Evolutionary conservation across 139 green algal genomes (phyloP).

Genomic region (Chlorella sp.): DNA sequence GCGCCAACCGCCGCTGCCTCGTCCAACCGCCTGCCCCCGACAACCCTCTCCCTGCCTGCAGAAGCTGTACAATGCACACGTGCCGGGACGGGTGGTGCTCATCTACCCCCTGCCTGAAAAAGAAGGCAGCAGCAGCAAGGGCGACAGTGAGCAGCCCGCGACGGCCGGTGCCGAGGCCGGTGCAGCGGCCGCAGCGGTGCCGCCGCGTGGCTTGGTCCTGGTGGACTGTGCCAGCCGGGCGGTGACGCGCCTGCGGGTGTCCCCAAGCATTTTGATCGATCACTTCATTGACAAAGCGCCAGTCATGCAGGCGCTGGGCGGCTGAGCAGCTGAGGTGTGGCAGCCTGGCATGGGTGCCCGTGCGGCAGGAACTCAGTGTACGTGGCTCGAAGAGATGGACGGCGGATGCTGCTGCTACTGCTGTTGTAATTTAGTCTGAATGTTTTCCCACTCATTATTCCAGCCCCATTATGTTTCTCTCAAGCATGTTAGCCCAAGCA

Average conservation of each 20-base stretch:
- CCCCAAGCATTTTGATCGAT: slow-evolving; percentile 5
- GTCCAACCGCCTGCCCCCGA: too few relatives aligned
- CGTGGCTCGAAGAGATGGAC: too few relatives aligned
- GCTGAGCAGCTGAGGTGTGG: neutral
- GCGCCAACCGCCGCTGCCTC: too few relatives aligned
- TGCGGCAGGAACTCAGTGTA: too few relatives aligned
- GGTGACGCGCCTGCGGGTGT: slow-evolving; percentile 21
- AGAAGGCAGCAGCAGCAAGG: neutral
- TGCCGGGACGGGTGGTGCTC: slow-evolving; percentile 10
- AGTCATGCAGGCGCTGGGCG: neutral
- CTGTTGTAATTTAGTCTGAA: too few relatives aligned
- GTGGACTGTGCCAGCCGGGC: neutral
- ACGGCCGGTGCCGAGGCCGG: neutral
- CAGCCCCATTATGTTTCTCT: too few relatives aligned
- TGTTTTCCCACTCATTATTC: too few relatives aligned
- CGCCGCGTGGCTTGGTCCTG: neutral
- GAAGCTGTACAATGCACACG: slow-evolving; percentile 20
- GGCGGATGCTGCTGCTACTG: too few relatives aligned
- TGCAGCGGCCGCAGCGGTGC: neutral
- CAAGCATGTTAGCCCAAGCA: too few relatives aligned
- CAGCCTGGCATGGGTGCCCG: too few relatives aligned
- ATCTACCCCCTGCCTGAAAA: neutral
- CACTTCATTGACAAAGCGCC: slow-evolving; percentile 28
- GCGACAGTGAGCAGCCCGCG: neutral
- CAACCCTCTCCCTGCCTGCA: too few relatives aligned